Conservation (phyloP, 2,329 filamentous ascomycete genomes). For the Fusarium sp. region DNA sequence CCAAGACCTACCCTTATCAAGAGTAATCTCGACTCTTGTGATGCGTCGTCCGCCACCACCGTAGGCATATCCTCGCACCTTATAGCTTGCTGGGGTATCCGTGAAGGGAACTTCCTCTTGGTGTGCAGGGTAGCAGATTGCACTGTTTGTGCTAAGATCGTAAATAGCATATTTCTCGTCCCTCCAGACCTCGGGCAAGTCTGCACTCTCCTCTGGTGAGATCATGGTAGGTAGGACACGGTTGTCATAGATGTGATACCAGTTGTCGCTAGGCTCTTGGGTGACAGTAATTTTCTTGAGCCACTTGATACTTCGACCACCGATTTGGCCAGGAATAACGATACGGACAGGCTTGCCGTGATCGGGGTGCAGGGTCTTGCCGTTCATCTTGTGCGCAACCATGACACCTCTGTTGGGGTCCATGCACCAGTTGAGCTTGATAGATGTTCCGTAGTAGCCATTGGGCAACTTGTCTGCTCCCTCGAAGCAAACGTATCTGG, state of each 20-base stretch:
- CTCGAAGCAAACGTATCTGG: constrained; percentile 90
- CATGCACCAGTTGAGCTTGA: constrained; percentile 90
- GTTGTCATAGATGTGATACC: constrained; percentile 97
- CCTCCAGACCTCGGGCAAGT: constrained; percentile 82
- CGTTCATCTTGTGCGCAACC: constrained; percentile 93
- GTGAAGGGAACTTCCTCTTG: constrained; percentile 73
- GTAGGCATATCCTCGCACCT: constrained; percentile 85
- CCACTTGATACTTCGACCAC: constrained; percentile 94
- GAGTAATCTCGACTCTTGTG: constrained; percentile 83
- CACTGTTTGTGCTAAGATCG: constrained; percentile 89
- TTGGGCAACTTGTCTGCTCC: constrained; percentile 91
- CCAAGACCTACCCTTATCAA: constrained; percentile 88
- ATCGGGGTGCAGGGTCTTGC: constrained; percentile 81
- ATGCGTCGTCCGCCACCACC: constrained; percentile 87
- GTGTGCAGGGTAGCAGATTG: constrained; percentile 83
- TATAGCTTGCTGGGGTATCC: constrained; percentile 68
- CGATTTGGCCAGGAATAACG: constrained; percentile 91
- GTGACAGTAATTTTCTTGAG: constrained; percentile 85
- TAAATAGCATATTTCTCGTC: constrained; percentile 95
- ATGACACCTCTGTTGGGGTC: constrained; percentile 87
- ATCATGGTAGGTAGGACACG: constrained; percentile 89
- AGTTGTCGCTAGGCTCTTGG: constrained; percentile 84
- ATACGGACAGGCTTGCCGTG: constrained; percentile 87
- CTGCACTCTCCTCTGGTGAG: constrained; percentile 82
- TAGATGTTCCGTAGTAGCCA: constrained; percentile 87